Percentiles rank a stretch among this genome's conserved stretches.
These are phyloP conservation scores for Fusarium sp. DNA, from an alignment of 2,329 filamentous ascomycete species.

Conservation along the genomic window DNA sequence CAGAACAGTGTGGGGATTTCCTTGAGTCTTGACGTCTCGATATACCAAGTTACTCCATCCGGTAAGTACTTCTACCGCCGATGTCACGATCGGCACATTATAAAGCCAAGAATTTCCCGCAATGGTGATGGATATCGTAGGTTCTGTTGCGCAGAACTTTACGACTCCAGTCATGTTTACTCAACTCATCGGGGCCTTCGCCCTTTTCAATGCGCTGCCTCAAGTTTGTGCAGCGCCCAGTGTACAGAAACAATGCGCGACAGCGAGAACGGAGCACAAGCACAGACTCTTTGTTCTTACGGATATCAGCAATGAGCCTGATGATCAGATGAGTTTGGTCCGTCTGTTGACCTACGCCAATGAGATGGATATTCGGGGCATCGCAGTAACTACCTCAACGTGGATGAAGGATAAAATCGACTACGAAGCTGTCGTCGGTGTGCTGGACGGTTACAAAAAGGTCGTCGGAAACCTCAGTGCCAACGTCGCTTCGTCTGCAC, in stretches of 20 bases:
- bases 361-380: slow-evolving; percentile 56
- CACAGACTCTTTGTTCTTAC: slow-evolving; percentile 54
- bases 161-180: slow-evolving; percentile 8
- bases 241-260: background rate
- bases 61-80: background rate
- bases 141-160: background rate
- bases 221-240: background rate
- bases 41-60: background rate
- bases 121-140: background rate
- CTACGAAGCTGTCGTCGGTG: slow-evolving; percentile 48
- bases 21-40: slow-evolving; percentile 9
- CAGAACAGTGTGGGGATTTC: background rate
- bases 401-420: slow-evolving; percentile 53
- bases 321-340: slow-evolving; percentile 57
- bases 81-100: background rate
- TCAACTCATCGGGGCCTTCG: slow-evolving; percentile 12
- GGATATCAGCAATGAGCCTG: slow-evolving; percentile 59
- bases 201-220: background rate
- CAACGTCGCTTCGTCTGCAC: background rate
- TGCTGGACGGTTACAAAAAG: slow-evolving; percentile 22
- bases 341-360: slow-evolving; percentile 58
- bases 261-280: slow-evolving; percentile 28
- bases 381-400: slow-evolving; percentile 58
- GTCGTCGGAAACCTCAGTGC: slow-evolving; percentile 44
- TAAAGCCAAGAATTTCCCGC: background rate